Conservation (phyloP, 148 eudicot genomes). For the Selenicereus undatus region DNA sequence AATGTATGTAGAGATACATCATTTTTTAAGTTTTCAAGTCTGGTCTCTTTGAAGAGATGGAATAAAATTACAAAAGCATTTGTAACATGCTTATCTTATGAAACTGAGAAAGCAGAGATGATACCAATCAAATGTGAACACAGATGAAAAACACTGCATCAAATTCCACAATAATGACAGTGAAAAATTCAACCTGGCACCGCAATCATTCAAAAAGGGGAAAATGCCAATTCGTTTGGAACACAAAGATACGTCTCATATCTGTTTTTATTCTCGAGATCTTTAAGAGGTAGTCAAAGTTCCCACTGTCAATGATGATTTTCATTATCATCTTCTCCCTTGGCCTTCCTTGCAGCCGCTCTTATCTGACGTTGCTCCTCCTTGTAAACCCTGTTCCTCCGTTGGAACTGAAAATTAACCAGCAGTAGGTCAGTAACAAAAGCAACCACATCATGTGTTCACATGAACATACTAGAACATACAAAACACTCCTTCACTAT, state of each 20-base stretch:
- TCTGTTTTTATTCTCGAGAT: constrained; percentile 18
- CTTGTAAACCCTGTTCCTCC: constrained; percentile 87
- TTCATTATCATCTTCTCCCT: constrained; percentile 44
- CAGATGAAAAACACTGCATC: not conserved
- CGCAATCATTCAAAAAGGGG: not conserved
- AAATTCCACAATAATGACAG: constrained; percentile 13
- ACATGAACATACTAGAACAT: not conserved
- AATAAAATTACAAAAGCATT: not conserved
- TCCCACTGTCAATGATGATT: constrained; percentile 16
- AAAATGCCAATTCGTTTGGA: constrained; percentile 10
- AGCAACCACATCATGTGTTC: too few relatives aligned
- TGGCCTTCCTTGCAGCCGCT: constrained; percentile 80
- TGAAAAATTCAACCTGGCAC: constrained; percentile 12
- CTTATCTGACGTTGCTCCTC: constrained; percentile 95
- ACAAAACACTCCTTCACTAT: too few relatives aligned
- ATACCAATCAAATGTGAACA: constrained; percentile 9
- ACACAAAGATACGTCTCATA: constrained; percentile 8
- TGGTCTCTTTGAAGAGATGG: not conserved
- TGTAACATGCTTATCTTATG: not conserved
- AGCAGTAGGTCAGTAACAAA: not conserved
- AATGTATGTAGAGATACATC: not conserved
- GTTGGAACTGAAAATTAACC: constrained; percentile 61
- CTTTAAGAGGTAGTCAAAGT: not conserved
- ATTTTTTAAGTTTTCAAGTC: not conserved
- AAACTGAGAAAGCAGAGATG: not conserved